Conservation (phyloP, 2,329 filamentous ascomycete genomes). For the Trichoderma sp. region DNA sequence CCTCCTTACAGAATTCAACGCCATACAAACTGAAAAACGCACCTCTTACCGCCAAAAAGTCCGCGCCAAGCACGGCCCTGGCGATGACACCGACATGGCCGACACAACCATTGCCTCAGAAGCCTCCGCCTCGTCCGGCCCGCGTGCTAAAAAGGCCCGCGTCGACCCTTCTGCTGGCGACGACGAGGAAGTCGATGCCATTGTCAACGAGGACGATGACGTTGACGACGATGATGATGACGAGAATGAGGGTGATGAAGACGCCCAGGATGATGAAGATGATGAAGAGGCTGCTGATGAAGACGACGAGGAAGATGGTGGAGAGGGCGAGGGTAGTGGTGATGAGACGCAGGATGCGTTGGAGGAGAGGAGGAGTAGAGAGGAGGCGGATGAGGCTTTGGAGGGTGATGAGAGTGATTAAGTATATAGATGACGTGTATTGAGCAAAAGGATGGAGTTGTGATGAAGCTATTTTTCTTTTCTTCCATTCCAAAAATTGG, state of each 20-base stretch:
- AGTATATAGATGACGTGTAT: background rate
- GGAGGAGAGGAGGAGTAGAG: constrained; percentile 48
- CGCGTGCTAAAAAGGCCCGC: constrained; percentile 45
- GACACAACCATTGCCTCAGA: constrained; percentile 34
- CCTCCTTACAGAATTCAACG: constrained; percentile 59
- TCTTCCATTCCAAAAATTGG: background rate
- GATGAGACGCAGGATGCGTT: constrained; percentile 53
- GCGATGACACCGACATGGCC: constrained; percentile 38
- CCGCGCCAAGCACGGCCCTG: constrained; percentile 53
- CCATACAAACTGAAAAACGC: constrained; percentile 70
- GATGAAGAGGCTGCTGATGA: constrained; percentile 49
- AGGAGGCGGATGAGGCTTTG: constrained; percentile 54
- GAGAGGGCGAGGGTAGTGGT: constrained; percentile 49
- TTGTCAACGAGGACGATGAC: constrained; percentile 32
- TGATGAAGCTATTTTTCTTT: background rate
- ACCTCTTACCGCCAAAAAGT: constrained; percentile 69
- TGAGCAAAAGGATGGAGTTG: background rate
- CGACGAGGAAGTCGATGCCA: constrained; percentile 34
- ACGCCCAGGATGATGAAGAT: constrained; percentile 38
- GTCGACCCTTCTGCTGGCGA: constrained; percentile 39
- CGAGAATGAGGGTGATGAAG: constrained; percentile 35
- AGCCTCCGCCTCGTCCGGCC: constrained; percentile 23
- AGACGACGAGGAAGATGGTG: constrained; percentile 43
- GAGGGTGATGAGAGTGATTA: constrained; percentile 61
- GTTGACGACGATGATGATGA: constrained; percentile 34